Conservation (phyloP, 257 asterid genomes). For the Cinchona pubescens region DNA sequence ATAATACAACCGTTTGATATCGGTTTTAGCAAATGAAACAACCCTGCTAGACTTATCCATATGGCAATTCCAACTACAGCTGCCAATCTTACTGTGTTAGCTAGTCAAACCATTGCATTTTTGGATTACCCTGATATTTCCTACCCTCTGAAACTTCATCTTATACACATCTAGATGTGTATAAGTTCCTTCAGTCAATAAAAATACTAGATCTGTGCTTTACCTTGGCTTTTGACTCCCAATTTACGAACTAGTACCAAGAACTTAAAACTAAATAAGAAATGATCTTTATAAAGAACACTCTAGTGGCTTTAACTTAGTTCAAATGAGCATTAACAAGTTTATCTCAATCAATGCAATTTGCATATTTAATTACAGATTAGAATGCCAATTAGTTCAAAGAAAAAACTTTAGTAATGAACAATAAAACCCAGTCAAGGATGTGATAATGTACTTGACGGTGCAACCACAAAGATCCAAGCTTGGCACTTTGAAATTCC, state of each 20-base stretch:
- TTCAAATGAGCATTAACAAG: neutral
- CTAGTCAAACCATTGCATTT: conserved; percentile 37
- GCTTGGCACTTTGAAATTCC: neutral
- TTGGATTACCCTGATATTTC: conserved; percentile 8
- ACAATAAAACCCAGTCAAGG: neutral
- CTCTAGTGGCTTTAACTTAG: neutral
- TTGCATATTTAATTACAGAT: neutral
- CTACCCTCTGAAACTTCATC: neutral
- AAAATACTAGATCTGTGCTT: neutral
- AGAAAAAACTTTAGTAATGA: too few relatives aligned
- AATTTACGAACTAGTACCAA: neutral
- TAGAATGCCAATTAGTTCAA: neutral
- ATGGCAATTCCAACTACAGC: conserved; percentile 42
- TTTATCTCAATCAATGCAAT: neutral
- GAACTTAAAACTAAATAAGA: neutral
- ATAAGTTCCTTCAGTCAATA: conserved; percentile 4
- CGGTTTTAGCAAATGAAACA: conserved; percentile 61
- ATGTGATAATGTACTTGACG: neutral
- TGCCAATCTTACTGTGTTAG: conserved; percentile 48
- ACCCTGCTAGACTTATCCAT: conserved; percentile 59
- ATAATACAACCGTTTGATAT: conserved; percentile 80
- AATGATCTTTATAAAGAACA: neutral
- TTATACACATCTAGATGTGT: neutral
- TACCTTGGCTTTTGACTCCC: neutral
- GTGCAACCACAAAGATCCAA: neutral